Evolutionary conservation across 2,329 filamentous ascomycete species (phyloP), one percentile per base, ranked within the genome.

Genomic region (Sporothrix luriei): DNA sequence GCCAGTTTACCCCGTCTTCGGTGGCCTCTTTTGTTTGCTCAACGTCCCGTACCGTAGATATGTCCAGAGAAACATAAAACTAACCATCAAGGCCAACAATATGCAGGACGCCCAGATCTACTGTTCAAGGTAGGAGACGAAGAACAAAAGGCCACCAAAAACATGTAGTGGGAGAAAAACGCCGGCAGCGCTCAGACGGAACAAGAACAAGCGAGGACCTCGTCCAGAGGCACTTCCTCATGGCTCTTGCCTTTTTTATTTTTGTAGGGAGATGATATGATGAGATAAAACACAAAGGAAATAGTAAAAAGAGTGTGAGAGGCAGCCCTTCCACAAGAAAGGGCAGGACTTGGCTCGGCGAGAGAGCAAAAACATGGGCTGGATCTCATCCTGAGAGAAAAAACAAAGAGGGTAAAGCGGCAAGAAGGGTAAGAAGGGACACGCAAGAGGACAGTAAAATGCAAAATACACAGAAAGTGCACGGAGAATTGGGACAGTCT

Each of bases 41-140:
- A 33, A 49, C 43, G n/a, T 14, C 38, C 38, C n/a, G 14, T 33
- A 14, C 49, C 68, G 49, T 55, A 43, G 61, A 69, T 69, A 66
- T 43, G 68, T 59, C 68, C 68, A 43, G 43, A 51, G 48, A 49
- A 19, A 64, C 46, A 54, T 14, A 48, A 55, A 57, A 19, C 16
- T 4, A 51, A 46, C 61, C 68, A 4, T 69, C 68, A 52, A 69
- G 68, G 51, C 68, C 19, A 43, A 26, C n/a, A 24, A 66, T 10
- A 24, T 57, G 38, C 51, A 51, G 61, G 61, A 66, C 68, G 51
- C 16, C 68, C 61, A 66, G 68, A 69, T 66, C 68, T 61, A 66
- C 13, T 51, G 13, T 19, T 29, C 14, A 29, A 24, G 46, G 67
- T 9, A 40, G 19, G 48, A 11, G 24, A 46, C 19, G 40, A 21